Conservation (phyloP, 75 land plant genomes). For the Gnetum montanum region DNA sequence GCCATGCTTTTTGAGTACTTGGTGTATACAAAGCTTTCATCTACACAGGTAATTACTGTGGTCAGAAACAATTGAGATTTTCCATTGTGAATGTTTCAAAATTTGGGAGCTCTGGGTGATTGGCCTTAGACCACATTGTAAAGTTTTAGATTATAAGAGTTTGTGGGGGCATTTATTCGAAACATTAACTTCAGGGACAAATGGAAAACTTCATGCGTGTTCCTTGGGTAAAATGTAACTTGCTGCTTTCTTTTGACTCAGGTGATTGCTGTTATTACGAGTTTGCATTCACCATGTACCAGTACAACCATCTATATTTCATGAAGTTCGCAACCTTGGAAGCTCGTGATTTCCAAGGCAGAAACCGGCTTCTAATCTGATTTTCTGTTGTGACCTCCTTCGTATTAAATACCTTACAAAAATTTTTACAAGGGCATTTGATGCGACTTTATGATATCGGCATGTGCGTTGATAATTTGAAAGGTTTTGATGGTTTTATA, state of each 20-base stretch:
- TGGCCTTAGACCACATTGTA: neutral
- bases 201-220: neutral
- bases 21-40: neutral
- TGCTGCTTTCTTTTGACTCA: constrained; percentile 2
- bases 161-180: neutral
- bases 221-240: neutral
- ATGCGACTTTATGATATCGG: too few relatives aligned
- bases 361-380: too few relatives aligned
- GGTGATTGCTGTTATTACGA: constrained; percentile 5
- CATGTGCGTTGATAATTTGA: too few relatives aligned
- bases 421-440: too few relatives aligned
- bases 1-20: too few relatives aligned
- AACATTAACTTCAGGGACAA: constrained; percentile 1
- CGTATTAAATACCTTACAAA: too few relatives aligned
- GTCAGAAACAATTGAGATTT: constrained; percentile 5
- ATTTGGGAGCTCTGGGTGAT: constrained; percentile 3
- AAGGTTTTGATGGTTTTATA: too few relatives aligned
- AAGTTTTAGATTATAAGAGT: constrained; percentile 7
- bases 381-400: too few relatives aligned
- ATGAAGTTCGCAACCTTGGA: too few relatives aligned
- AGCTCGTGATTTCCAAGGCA: too few relatives aligned
- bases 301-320: too few relatives aligned
- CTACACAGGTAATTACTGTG: neutral
- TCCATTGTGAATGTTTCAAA: constrained; percentile 1
- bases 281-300: constrained; percentile 5